phyloP scores from a whole-genome alignment of 2,329 filamentous ascomycete species.

The Ceratocystis huliohia region DNA sequence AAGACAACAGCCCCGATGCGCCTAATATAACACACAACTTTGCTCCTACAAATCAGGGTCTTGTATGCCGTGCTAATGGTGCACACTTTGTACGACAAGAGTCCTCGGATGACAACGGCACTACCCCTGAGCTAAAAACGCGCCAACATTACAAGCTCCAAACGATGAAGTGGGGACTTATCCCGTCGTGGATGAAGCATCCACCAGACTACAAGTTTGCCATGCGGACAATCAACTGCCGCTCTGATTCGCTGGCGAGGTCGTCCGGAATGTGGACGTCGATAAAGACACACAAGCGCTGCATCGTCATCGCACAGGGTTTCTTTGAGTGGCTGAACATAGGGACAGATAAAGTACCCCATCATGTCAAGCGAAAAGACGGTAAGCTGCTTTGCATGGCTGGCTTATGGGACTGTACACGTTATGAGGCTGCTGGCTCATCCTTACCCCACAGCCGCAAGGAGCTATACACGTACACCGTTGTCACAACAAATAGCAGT shows the following conservation, averaged over 20 bases:
- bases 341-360: conserved; percentile 67
- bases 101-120: conserved; percentile 33
- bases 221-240: conserved; percentile 88
- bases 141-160: conserved; percentile 64
- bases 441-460: conserved; percentile 33
- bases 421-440: conserved; percentile 51
- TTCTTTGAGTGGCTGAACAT: conserved; percentile 96
- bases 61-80: conserved; percentile 65
- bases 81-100: conserved; percentile 29
- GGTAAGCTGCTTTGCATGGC: conserved; percentile 78
- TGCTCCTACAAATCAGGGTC: conserved; percentile 71
- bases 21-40: conserved; percentile 80
- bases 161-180: conserved; percentile 88
- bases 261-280: conserved; percentile 77
- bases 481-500: conserved; percentile 85
- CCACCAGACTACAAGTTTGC: conserved; percentile 64
- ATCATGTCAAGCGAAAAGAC: conserved; percentile 73
- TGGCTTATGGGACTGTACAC: conserved; percentile 80
- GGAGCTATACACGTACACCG: conserved; percentile 75
- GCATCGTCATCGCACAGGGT: conserved; percentile 75
- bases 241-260: conserved; percentile 69
- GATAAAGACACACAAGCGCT: conserved; percentile 83
- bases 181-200: conserved; percentile 87
- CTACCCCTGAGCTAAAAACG: conserved; percentile 2
- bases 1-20: conserved; percentile 49